Evolutionary conservation across 495 filamentous ascomycete genomes (phyloP), one percentile per base, ranked within the genome.

Genomic region (Penicillium flavigenum): DNA sequence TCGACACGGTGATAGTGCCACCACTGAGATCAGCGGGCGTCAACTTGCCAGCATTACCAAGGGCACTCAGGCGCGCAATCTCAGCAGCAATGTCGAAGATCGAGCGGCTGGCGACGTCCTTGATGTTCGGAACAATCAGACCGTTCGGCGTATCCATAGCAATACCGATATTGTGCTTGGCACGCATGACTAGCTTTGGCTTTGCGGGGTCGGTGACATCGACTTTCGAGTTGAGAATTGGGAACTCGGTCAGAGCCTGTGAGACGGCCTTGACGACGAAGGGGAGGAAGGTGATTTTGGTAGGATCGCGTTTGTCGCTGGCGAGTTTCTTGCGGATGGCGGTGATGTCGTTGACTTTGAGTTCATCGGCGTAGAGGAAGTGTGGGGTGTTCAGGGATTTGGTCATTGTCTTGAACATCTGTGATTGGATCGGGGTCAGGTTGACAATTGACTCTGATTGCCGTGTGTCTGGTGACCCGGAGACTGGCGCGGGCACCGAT

Each of bases 321-420:
- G 63, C 62, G 19, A 97, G 81, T 41, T 81, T 83, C 36, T 75
- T 69, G 17, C 94, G 87, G 36, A 97, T 77, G 36, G 81, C 74
- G 41, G 83, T 83, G 2, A 98, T 79, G 19, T 82, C 73, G 51
- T 85, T 84, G 64, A 96, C 83, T 68, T 91, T 86, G 38, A 96
- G 77, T 67, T 92, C 88, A 69, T 96, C 90, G 12, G 90, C 85
- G 72, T 91, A 99, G 47, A 96, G 82, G 70, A 99, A 95, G 72
- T 98, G 95, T 0, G 94, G 95, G 59, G 93, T 98, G 46, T 64
- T 82, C 59, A 99, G 79, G 17, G 92, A 96, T 42, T 84, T 84
- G 20, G 93, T 98, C 95, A 99, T 99, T n/a, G 85, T 83, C 72
- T 94, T 96, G 83, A 96, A 97, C 95, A 99, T 99, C 66, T 90